Conservation (phyloP, 129 eudicot species). For the Saposhnikovia divaricata region DNA sequence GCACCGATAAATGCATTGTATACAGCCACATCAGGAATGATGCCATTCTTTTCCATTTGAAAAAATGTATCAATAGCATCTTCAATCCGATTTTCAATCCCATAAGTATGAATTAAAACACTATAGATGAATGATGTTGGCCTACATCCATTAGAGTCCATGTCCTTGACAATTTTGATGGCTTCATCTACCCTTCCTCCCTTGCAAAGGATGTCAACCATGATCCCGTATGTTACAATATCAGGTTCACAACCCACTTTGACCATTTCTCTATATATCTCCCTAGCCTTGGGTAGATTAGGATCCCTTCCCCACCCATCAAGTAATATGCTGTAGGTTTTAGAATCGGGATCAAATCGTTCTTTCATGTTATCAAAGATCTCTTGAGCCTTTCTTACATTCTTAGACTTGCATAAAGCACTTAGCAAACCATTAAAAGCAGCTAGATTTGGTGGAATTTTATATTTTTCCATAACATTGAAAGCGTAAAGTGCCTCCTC, state of each 20-base stretch:
- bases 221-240: constrained; percentile 82
- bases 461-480: constrained; percentile 75
- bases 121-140: constrained; percentile 86
- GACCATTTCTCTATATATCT: constrained; percentile 59
- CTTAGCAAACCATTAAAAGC: constrained; percentile 88
- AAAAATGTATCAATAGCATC: constrained; percentile 82
- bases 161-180: constrained; percentile 48
- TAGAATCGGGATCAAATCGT: constrained; percentile 65
- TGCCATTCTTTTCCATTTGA: constrained; percentile 76
- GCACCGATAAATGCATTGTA: constrained; percentile 89
- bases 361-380: constrained; percentile 71
- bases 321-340: constrained; percentile 81
- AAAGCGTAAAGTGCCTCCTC: constrained; percentile 88
- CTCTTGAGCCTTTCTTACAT: constrained; percentile 87
- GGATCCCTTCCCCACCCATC: constrained; percentile 98
- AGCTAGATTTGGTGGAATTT: constrained; percentile 55
- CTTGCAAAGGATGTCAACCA: constrained; percentile 89
- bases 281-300: constrained; percentile 84
- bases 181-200: constrained; percentile 88
- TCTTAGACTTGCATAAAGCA: constrained; percentile 88
- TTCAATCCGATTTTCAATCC: constrained; percentile 75
- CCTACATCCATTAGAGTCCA: constrained; percentile 52
- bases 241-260: constrained; percentile 58
- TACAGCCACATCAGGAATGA: constrained; percentile 63
- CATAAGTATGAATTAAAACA: constrained; percentile 82